These are phyloP conservation scores for Dothistroma pini DNA, from an alignment of 2,329 filamentous ascomycete genomes.

Conservation along the genomic window DNA sequence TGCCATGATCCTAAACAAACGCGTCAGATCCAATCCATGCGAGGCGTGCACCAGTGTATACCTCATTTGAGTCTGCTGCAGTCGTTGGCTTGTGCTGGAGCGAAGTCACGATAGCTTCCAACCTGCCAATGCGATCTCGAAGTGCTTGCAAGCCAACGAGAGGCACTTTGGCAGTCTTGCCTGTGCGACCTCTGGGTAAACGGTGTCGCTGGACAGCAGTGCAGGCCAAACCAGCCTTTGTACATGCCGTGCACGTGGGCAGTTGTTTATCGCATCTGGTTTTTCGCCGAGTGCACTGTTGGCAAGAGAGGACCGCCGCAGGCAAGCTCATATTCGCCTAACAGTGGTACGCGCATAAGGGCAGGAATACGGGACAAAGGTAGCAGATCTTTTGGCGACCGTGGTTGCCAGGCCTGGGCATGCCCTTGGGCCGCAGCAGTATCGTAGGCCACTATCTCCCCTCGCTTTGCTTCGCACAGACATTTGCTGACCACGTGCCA, in stretches of 20 bases:
- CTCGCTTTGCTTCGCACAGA: not conserved
- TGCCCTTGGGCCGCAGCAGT: not conserved
- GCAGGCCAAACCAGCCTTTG: constrained; percentile 9
- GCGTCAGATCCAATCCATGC: not conserved
- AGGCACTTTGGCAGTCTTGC: not conserved
- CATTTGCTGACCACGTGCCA: not conserved
- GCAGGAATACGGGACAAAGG: not conserved
- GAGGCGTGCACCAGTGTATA: not conserved
- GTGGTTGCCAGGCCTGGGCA: not conserved
- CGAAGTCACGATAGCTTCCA: constrained; percentile 2
- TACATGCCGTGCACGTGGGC: constrained; percentile 8
- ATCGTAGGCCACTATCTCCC: not conserved
- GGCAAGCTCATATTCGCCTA: constrained; percentile 4
- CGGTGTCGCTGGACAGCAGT: constrained; percentile 10
- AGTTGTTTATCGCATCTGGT: constrained; percentile 10
- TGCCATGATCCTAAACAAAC: not conserved
- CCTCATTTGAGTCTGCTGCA: not conserved
- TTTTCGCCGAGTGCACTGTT: constrained; percentile 10
- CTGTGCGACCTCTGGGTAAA: constrained; percentile 10
- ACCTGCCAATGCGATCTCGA: not conserved
- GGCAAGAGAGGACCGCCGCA: constrained; percentile 7
- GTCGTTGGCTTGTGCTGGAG: not conserved
- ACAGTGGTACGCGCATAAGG: not conserved
- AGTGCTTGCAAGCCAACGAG: not conserved
- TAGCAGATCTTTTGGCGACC: not conserved